Conservation (phyloP, 192 early-diverging fungal species). For the Podochytrium sp. region DNA sequence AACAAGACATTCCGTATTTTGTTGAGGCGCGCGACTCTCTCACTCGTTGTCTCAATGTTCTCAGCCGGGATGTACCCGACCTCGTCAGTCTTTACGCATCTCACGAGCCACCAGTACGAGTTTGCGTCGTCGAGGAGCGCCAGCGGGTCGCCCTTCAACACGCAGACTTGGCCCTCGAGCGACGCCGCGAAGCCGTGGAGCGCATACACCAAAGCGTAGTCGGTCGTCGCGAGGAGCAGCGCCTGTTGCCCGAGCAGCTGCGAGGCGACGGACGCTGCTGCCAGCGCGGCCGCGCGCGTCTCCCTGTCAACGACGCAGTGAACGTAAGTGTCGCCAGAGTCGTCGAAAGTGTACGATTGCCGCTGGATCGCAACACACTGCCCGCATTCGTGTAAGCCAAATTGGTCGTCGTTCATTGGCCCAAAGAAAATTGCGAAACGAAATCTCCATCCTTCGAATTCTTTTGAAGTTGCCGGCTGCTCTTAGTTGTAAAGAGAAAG, state of each 20-base stretch:
- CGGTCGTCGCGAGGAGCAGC: constrained; percentile 50
- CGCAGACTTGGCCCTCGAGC: constrained; percentile 82
- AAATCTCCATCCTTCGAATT: too few relatives aligned
- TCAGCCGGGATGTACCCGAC: constrained; percentile 91
- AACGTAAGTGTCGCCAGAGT: background rate
- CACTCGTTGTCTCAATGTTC: constrained; percentile 85
- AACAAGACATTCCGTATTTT: constrained; percentile 70
- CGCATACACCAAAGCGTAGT: constrained; percentile 84
- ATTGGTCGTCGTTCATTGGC: too few relatives aligned
- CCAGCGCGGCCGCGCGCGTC: constrained; percentile 8
- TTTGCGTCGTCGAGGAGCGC: constrained; percentile 83
- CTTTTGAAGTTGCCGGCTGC: too few relatives aligned
- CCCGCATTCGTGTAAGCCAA: background rate
- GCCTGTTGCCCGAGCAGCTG: constrained; percentile 13
- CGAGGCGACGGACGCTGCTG: constrained; percentile 14
- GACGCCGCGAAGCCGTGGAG: constrained; percentile 84
- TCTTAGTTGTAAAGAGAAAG: too few relatives aligned
- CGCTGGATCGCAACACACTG: constrained; percentile 10
- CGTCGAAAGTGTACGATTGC: background rate
- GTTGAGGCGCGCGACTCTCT: constrained; percentile 77
- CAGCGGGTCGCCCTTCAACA: constrained; percentile 76
- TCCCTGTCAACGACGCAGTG: constrained; percentile 23
- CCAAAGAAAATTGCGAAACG: too few relatives aligned
- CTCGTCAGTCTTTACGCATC: constrained; percentile 66
- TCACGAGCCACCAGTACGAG: constrained; percentile 78